Percentiles rank a stretch among this genome's conserved stretches.
Evolutionary conservation across 139 green algal genomes (phyloP).

Genomic region (Coelastrella sp.): DNA sequence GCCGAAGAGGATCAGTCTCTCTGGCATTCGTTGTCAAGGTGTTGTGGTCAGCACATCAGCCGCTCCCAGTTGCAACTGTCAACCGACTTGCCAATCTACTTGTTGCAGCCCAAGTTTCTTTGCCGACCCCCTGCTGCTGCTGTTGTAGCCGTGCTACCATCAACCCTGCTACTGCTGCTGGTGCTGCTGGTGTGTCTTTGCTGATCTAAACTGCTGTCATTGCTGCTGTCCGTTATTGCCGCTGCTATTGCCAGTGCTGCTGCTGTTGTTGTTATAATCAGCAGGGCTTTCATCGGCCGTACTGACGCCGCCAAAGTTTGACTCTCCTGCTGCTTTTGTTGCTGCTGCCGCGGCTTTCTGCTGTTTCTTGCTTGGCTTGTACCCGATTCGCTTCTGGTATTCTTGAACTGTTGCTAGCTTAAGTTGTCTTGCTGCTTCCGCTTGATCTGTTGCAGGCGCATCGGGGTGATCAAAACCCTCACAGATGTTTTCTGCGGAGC

Average conservation of each 20-base stretch:
- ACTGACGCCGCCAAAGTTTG: neutral
- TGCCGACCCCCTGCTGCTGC: too few species aligned
- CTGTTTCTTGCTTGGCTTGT: slow-evolving; percentile 42
- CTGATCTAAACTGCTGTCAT: neutral
- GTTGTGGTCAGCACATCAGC: too few species aligned
- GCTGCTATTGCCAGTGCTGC: slow-evolving; percentile 8
- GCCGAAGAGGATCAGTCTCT: too few species aligned
- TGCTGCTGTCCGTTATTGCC: neutral
- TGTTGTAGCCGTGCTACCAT: neutral
- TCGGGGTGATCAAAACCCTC: slow-evolving; percentile 65
- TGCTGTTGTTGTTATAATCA: neutral
- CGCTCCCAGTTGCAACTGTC: too few species aligned
- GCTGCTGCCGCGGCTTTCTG: slow-evolving; percentile 37
- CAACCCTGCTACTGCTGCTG: neutral
- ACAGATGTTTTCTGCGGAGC: slow-evolving; percentile 43
- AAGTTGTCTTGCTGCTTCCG: slow-evolving; percentile 37
- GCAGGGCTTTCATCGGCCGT: neutral
- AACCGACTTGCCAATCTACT: too few species aligned
- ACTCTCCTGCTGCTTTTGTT: slow-evolving; percentile 2
- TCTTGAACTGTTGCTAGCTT: slow-evolving; percentile 35
- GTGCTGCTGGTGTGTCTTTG: neutral
- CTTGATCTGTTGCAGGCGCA: slow-evolving; percentile 39
- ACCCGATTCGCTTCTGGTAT: slow-evolving; percentile 1
- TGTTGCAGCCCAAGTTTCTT: too few species aligned
- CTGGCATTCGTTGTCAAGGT: too few species aligned